These are phyloP conservation scores for Podila epigama DNA, from an alignment of 192 early-diverging fungal species.

Conservation along the genomic window DNA sequence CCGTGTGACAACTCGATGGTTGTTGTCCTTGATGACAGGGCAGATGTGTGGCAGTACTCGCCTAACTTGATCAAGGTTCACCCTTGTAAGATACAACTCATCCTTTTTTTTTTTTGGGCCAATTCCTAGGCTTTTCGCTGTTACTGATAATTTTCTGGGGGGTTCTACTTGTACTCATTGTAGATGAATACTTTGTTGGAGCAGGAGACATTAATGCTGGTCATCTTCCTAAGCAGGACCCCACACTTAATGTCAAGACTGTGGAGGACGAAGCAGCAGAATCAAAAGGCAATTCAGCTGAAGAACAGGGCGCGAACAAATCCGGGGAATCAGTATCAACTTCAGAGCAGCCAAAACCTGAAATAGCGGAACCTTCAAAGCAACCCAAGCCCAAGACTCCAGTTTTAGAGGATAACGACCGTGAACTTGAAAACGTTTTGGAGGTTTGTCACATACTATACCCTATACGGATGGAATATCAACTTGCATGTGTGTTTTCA, in stretches of 20 bases:
- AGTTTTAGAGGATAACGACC: conserved; percentile 64
- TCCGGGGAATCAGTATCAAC: conserved; percentile 14
- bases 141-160: too few relatives aligned
- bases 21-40: conserved; percentile 93
- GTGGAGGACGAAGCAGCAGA: conserved; percentile 18
- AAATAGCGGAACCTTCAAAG: not conserved
- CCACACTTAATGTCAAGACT: not conserved
- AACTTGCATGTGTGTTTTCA: too few relatives aligned
- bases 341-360: not conserved
- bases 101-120: too few relatives aligned
- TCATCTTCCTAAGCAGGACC: conserved; percentile 56
- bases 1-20: conserved; percentile 97
- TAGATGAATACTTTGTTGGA: conserved; percentile 93
- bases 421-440: conserved; percentile 61
- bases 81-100: conserved; percentile 71
- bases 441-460: conserved; percentile 23
- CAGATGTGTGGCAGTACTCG: conserved; percentile 94
- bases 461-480: too few relatives aligned
- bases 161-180: too few relatives aligned
- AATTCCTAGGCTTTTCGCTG: too few relatives aligned
- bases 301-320: conserved; percentile 23
- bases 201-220: conserved; percentile 96
- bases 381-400: conserved; percentile 48
- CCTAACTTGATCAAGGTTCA: conserved; percentile 88
- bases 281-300: not conserved